Percentiles rank a stretch among this genome's conserved stretches.
phyloP scores from a whole-genome alignment of 148 eudicot species.

The Cornus florida region DNA sequence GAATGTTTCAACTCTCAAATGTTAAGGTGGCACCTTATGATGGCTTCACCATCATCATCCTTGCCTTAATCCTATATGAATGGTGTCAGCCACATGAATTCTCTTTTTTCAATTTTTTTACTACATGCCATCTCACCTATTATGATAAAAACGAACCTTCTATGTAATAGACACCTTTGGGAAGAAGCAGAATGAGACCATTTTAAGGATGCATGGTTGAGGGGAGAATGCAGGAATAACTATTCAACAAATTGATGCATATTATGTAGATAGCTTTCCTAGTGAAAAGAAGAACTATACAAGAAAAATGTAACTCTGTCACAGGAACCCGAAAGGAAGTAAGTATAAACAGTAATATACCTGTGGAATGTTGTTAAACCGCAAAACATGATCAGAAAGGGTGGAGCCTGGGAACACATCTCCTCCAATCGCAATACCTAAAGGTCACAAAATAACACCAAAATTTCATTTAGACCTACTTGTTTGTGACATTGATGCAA shows the following conservation, averaged over 20 bases:
- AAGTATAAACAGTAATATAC: conserved; percentile 29
- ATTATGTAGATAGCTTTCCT: neutral
- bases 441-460: conserved; percentile 3
- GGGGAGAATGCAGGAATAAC: neutral
- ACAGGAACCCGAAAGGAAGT: neutral
- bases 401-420: conserved; percentile 99
- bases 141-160: no score
- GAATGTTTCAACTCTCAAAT: neutral
- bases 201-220: neutral
- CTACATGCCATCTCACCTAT: no score
- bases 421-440: conserved; percentile 98
- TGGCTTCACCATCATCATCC: neutral
- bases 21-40: neutral
- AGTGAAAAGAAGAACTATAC: neutral
- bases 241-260: neutral
- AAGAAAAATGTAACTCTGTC: neutral
- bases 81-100: no score
- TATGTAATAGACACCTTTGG: neutral
- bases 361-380: conserved; percentile 98
- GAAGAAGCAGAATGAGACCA: neutral
- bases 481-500: neutral
- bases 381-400: conserved; percentile 91
- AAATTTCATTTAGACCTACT: neutral
- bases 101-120: no score
- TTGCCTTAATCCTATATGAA: no score